These are phyloP conservation scores for Dactylella cylindrospora DNA, from an alignment of 2,329 filamentous ascomycete species.

Conservation along the genomic window DNA sequence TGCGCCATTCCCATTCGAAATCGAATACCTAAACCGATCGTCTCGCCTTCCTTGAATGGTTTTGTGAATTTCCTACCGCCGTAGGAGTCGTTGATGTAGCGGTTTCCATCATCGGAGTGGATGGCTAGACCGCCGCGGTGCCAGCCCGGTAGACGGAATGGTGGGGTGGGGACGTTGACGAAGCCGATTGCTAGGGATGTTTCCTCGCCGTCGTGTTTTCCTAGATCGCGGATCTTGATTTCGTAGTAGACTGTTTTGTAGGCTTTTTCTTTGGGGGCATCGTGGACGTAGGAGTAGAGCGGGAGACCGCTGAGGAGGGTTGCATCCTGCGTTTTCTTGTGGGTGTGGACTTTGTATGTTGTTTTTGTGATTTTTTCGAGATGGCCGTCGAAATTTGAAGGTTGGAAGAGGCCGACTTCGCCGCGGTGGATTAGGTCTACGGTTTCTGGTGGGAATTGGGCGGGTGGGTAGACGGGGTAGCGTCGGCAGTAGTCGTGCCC, in stretches of 20 bases:
- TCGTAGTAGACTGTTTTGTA: constrained; percentile 71
- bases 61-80: constrained; percentile 70
- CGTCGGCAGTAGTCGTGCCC: constrained; percentile 67
- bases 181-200: constrained; percentile 68
- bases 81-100: constrained; percentile 73
- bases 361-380: constrained; percentile 56
- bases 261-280: constrained; percentile 60
- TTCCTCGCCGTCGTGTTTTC: constrained; percentile 51
- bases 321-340: constrained; percentile 56
- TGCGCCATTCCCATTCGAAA: constrained; percentile 55
- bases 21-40: constrained; percentile 71
- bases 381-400: constrained; percentile 56
- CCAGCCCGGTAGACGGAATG: constrained; percentile 78
- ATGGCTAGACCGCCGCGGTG: constrained; percentile 72
- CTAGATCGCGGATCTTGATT: constrained; percentile 59
- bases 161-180: constrained; percentile 72
- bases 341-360: constrained; percentile 52
- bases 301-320: constrained; percentile 69
- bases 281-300: constrained; percentile 62
- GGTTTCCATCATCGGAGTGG: constrained; percentile 77
- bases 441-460: constrained; percentile 56
- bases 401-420: constrained; percentile 61
- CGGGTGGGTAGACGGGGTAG: constrained; percentile 62
- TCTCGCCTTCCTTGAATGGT: constrained; percentile 66
- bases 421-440: constrained; percentile 57